A percentile compares a stretch with the other conserved stretches of the same genome.
phyloP scores from a whole-genome alignment of 139 green algal species.

The Chlamydomonas sphaeroides region DNA sequence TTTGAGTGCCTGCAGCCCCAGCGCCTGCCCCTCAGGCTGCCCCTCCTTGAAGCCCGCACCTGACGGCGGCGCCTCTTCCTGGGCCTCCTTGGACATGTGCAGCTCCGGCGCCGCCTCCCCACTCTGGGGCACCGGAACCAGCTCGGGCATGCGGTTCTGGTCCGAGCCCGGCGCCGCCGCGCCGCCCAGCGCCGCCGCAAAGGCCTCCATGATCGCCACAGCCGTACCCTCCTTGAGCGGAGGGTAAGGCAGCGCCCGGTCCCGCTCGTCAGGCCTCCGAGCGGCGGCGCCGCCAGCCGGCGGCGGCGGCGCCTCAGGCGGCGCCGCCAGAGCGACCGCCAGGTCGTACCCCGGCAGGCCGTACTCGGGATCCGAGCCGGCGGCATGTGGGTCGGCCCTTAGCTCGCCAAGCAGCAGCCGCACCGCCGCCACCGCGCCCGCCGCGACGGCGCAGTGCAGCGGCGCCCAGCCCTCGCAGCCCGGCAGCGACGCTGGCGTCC shows the following conservation, averaged over 20 bases:
- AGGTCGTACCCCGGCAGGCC: slow-evolving; percentile 1
- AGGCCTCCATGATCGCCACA: background rate
- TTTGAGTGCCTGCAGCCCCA: no score
- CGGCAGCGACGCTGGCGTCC: no score
- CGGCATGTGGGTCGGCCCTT: background rate
- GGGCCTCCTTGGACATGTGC: no score
- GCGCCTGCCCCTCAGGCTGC: no score
- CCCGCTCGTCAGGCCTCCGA: no score
- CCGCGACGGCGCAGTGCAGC: slow-evolving; percentile 22
- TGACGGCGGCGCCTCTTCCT: no score
- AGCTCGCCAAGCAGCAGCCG: slow-evolving; percentile 10
- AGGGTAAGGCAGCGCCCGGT: background rate
- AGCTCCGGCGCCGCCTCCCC: no score
- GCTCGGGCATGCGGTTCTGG: no score
- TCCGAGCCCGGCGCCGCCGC: no score
- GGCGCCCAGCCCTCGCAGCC: slow-evolving; percentile 18
- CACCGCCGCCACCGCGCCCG: background rate
- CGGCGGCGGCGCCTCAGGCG: background rate
- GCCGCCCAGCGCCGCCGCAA: background rate
- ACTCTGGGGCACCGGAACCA: no score
- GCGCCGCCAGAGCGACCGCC: background rate
- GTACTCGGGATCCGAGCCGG: background rate
- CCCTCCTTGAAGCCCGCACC: no score
- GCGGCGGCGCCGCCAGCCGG: no score
- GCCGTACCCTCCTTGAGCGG: background rate